These are phyloP conservation scores for Kwoniella dendrophila DNA, from an alignment of 768 basidiomycete species.

Conservation along the genomic window DNA sequence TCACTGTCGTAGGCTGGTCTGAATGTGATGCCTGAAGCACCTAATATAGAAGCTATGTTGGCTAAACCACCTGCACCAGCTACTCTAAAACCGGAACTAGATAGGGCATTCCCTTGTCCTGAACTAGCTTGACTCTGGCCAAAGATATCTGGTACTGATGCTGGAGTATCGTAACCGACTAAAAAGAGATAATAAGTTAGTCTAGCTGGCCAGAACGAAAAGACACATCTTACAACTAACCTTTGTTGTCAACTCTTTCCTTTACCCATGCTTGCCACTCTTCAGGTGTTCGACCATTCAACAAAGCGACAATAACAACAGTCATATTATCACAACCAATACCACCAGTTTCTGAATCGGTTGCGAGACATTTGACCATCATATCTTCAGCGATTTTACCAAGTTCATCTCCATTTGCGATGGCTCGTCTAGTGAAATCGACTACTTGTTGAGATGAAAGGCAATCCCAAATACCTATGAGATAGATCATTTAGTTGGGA, in stretches of 20 bases:
- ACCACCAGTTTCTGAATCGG: conserved; percentile 87
- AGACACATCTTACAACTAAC: conserved; percentile 30
- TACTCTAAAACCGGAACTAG: conserved; percentile 54
- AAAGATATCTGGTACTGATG: conserved; percentile 69
- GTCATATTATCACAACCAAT: conserved; percentile 99
- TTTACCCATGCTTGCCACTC: conserved; percentile 91
- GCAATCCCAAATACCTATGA: conserved; percentile 95
- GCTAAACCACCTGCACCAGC: conserved; percentile 57
- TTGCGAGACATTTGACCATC: conserved; percentile 90
- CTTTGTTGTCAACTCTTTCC: conserved; percentile 71
- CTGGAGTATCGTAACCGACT: conserved; percentile 78
- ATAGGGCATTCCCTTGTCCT: conserved; percentile 24
- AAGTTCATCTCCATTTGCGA: conserved; percentile 77
- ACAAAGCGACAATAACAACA: conserved; percentile 80
- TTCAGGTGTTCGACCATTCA: conserved; percentile 81
- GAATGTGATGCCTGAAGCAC: conserved; percentile 69
- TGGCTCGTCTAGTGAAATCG: conserved; percentile 78
- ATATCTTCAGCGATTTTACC: conserved; percentile 83
- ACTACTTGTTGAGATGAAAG: conserved; percentile 88
- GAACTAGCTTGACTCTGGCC: conserved; percentile 25
- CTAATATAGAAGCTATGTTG: conserved; percentile 64
- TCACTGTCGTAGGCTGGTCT: conserved; percentile 62
- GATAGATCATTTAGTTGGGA: background rate
- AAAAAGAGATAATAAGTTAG: background rate
- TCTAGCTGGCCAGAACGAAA: background rate